Evolutionary conservation across 192 early-diverging fungal genomes (phyloP).

Genomic region (Piromyces sp.): DNA sequence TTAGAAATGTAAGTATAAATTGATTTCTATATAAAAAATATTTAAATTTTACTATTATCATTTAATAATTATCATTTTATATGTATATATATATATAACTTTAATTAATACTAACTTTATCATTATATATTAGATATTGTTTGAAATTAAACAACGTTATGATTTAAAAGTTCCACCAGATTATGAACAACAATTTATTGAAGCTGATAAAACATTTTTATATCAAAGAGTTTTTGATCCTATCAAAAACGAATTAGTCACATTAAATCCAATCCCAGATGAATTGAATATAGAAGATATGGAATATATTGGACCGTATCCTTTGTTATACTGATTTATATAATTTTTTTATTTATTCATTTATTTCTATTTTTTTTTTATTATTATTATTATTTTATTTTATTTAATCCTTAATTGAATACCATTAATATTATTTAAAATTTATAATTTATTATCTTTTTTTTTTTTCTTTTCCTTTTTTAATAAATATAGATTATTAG

Average conservation of each 20-base stretch:
- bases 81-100: no score
- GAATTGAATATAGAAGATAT: neutral
- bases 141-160: slow-evolving; percentile 22
- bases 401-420: neutral
- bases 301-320: slow-evolving; percentile 1
- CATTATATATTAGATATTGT: slow-evolving; percentile 2
- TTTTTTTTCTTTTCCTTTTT: no score
- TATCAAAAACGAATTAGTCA: neutral
- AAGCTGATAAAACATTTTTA: slow-evolving; percentile 73
- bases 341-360: slow-evolving; percentile 34
- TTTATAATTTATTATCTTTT: no score
- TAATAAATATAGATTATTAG: slow-evolving; percentile 18
- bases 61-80: no score
- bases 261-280: neutral
- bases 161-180: slow-evolving; percentile 30
- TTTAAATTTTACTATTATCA: no score
- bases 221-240: slow-evolving; percentile 84
- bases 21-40: no score
- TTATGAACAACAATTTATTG: slow-evolving; percentile 50
- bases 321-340: slow-evolving; percentile 30
- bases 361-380: no score
- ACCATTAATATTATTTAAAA: no score
- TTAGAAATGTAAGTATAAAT: slow-evolving; percentile 11
- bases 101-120: no score
- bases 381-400: neutral